Base-by-base conservation (phyloP, 345 rosid species). In the Aquilaria sinensis region DNA sequence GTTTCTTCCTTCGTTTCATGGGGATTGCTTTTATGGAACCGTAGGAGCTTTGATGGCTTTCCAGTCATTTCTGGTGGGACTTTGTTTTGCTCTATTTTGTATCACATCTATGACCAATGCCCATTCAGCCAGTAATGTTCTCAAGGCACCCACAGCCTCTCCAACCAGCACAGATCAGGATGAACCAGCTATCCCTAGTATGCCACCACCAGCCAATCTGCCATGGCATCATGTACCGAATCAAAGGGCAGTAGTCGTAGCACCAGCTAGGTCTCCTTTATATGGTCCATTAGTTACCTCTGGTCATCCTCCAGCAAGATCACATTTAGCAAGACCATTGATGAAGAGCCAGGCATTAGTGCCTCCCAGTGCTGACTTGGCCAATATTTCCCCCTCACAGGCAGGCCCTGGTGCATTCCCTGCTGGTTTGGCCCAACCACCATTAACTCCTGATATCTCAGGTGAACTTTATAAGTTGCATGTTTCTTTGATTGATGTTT, bases 381-480 rank as follows among this genome's bases (percentile, higher is more conserved):
- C 77, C 66, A 81, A 78, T 74, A 74, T 88, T 70, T 77, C 97
- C 69, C 99, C 99, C 52, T 56, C 83, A 60, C 92, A 81, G 61
- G 70, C 78, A 32, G 68, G 77, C 54, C 68, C 70, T 54, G 83
- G 90, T 62, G 73, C 80, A 64, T 56, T 78, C 69, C 81, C 88
- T 70, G 60, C 84, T 31, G 74, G 69, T 70, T 76, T 90, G 77
- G 71, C 91, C 63, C 80, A 88, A 75, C 95, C 99, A 50, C 96
- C 99, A 56, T 70, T 94, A 64, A 78, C 99, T 65, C 97, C 91
- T 58, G 71, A 74, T 56, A 63, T 72, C 46, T 85, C 93, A 23
- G 67, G 99, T 90, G 79, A 76, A 86, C 47, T 63, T 65, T 56
- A 56, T 32, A 53, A 6, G 14, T 60, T 49, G 37, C 50, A 31